Base-by-base conservation (phyloP, 495 filamentous ascomycete species). In the Aspergillus panamensis region DNA sequence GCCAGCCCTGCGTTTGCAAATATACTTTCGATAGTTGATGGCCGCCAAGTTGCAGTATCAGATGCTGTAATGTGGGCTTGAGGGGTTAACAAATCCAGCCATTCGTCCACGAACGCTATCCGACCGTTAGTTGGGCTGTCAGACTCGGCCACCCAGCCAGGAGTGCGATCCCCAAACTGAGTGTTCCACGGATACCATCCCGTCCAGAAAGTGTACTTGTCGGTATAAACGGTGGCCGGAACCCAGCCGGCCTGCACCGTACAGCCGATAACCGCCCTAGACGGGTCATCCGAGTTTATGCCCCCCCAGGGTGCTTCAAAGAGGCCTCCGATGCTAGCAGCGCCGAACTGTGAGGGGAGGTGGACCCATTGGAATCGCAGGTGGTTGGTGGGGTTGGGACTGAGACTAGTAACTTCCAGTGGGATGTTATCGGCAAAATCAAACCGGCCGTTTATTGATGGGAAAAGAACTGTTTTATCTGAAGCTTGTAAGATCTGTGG, bases 181-280 rank as follows among this genome's bases (percentile, higher is more conserved):
- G 8, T 3, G 8, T 8, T 35, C 33, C 33, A 35, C 33, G 33
- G 33, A 8, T 35, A 8, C 1, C 8, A 3, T 8, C 53, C 53
- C 1, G 53, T 56, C n/a, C n/a, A n/a, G n/a, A n/a, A n/a, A n/a
- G n/a, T n/a, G n/a, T n/a, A n/a, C n/a, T n/a, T n/a, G n/a, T n/a
- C n/a, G 6, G 59, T 65, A 25, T 37, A 58, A n/a, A 55, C 25
- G 8, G 56, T 55, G 6, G 59, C 51, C 8, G 55, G 59, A 17
- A 62, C 52, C 59, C 62, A 65, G 16, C 51, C 55, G 2, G 62
- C 59, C 17, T 65, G 55, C 3, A 62, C 40, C 6, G 62, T 54
- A 48, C 59, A 65, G 2, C 60, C 62, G 19, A 65, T 14, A 10
- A 62, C 55, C 1, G 51, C 59, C 31, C 62, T 61, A 14, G 60